These are phyloP conservation scores for Leishmania amazonensis DNA, from an alignment of 208 protist genomes.

Conservation along the genomic window DNA sequence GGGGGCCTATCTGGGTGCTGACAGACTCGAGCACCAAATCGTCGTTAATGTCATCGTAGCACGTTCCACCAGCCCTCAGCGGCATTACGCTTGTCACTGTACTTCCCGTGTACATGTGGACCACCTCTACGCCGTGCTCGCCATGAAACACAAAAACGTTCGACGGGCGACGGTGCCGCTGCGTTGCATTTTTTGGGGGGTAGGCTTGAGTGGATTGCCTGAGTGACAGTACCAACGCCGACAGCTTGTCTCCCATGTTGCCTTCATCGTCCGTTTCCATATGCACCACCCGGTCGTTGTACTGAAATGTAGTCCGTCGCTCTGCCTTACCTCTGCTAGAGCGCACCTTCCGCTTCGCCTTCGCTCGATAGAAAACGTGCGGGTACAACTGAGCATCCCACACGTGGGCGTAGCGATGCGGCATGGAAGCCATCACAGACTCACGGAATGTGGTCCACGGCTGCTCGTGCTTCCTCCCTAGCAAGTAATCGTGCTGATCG, in stretches of 20 bases:
- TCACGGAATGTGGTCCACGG: conserved; percentile 83
- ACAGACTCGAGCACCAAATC: conserved; percentile 81
- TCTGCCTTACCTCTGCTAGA: conserved; percentile 16
- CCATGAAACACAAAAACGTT: conserved; percentile 91
- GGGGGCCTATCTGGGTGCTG: conserved; percentile 59
- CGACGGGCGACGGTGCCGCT: conserved; percentile 19
- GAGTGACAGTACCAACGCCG: not conserved
- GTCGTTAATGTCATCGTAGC: conserved; percentile 91
- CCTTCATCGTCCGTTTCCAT: conserved; percentile 79
- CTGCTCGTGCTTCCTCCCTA: conserved; percentile 45
- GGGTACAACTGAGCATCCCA: conserved; percentile 78
- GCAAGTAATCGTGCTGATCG: not conserved
- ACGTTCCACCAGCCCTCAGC: conserved; percentile 52
- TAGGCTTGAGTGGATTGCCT: conserved; percentile 4
- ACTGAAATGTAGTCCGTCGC: conserved; percentile 52
- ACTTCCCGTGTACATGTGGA: conserved; percentile 90
- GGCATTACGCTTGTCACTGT: conserved; percentile 68
- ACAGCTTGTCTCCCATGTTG: conserved; percentile 60
- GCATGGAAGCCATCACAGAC: conserved; percentile 74
- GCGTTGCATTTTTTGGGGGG: conserved; percentile 6
- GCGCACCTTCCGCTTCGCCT: conserved; percentile 32
- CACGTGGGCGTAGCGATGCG: conserved; percentile 81
- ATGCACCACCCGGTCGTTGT: conserved; percentile 66
- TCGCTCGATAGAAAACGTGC: conserved; percentile 71
- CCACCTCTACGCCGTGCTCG: conserved; percentile 73